Conservation (phyloP, 257 asterid genomes). For the Sherardia arvensis region DNA sequence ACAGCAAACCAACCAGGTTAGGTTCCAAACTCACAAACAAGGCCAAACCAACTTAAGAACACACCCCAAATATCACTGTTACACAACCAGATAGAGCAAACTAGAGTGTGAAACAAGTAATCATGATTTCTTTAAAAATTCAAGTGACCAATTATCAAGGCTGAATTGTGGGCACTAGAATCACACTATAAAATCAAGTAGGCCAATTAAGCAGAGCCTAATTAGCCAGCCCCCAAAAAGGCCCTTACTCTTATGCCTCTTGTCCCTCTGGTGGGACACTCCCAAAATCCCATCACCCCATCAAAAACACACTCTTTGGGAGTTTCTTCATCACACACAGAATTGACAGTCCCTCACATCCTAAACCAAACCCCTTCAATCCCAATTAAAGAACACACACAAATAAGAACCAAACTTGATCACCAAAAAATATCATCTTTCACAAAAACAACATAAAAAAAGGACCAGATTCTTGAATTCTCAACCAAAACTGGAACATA, state of each 20-base stretch:
- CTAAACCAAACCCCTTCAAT: not conserved
- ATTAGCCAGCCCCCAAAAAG: slow-evolving; percentile 19
- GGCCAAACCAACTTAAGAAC: not conserved
- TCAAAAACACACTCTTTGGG: slow-evolving; percentile 16
- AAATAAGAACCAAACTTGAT: slow-evolving; percentile 6
- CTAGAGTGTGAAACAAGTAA: slow-evolving; percentile 24
- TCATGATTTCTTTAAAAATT: slow-evolving; percentile 8
- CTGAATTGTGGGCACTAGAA: slow-evolving; percentile 24
- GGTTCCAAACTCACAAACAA: slow-evolving; percentile 7
- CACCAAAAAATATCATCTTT: not conserved
- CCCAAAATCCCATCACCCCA: slow-evolving; percentile 14
- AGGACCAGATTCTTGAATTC: not conserved
- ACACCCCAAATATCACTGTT: slow-evolving; percentile 9
- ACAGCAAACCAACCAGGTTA: slow-evolving; percentile 11
- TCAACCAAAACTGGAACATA: slow-evolving; percentile 18
- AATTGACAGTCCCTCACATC: slow-evolving; percentile 5
- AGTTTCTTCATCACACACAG: slow-evolving; percentile 13
- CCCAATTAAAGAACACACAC: not conserved
- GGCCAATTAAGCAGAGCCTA: slow-evolving; percentile 25
- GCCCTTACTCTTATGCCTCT: slow-evolving; percentile 15
- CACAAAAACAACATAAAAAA: not conserved
- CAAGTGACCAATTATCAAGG: slow-evolving; percentile 23
- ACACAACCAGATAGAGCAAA: slow-evolving; percentile 34
- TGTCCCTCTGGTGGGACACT: slow-evolving; percentile 35
- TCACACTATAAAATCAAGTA: slow-evolving; percentile 20